Conservation (phyloP, 768 basidiomycete species). For the Lenzites betulinus region DNA sequence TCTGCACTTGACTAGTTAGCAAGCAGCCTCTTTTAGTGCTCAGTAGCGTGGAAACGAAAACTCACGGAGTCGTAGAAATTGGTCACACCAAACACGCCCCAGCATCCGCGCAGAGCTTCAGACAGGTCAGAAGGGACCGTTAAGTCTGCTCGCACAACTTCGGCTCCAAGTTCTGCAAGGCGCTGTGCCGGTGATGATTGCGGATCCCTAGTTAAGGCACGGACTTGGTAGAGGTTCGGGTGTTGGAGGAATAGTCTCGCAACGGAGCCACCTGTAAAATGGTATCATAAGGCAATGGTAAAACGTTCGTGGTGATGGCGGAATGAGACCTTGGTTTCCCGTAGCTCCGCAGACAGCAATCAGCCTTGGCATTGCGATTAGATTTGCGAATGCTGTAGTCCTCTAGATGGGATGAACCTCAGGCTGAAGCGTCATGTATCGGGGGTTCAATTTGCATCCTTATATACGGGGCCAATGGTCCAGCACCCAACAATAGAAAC, state of each 20-base stretch:
- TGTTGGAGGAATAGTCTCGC: constrained; percentile 20
- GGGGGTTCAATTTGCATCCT: too few species aligned
- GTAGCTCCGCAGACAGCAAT: constrained; percentile 25
- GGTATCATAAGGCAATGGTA: not conserved
- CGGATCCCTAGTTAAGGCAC: constrained; percentile 21
- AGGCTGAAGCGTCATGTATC: too few species aligned
- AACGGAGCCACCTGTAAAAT: constrained; percentile 21
- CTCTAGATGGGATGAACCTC: too few species aligned
- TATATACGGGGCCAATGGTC: too few species aligned
- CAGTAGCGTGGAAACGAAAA: not conserved
- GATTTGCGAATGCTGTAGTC: not conserved
- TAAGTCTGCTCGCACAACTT: constrained; percentile 21
- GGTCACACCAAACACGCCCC: constrained; percentile 26
- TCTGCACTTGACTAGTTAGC: constrained; percentile 1
- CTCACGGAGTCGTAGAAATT: constrained; percentile 26
- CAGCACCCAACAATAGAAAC: not conserved
- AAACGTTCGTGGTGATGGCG: not conserved
- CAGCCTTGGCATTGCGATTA: constrained; percentile 12
- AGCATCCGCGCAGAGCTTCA: constrained; percentile 18
- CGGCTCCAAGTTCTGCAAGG: constrained; percentile 16
- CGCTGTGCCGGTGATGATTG: constrained; percentile 11
- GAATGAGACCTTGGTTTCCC: constrained; percentile 20
- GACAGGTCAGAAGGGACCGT: constrained; percentile 16
- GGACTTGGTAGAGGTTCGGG: constrained; percentile 19
- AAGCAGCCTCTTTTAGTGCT: not conserved